Evolutionary conservation across 176 grass and related monocot genomes (phyloP).

Genomic region (Phoenix roebelenii): DNA sequence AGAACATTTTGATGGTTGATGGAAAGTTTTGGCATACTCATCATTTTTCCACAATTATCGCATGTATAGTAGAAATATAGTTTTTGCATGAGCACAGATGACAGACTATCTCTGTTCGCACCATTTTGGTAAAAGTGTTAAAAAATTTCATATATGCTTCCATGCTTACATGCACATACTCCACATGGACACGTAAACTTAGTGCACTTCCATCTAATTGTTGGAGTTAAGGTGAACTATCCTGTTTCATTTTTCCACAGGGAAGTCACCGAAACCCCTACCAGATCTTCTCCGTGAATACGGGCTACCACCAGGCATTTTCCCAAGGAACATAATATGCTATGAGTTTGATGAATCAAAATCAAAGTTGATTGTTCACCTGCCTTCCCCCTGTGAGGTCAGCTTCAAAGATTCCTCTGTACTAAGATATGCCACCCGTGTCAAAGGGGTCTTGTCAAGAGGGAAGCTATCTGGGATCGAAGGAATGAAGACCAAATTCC

Average conservation of each 20-base stretch:
- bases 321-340: constrained; percentile 92
- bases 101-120: too few relatives aligned
- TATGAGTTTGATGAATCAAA: constrained; percentile 74
- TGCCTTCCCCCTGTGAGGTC: constrained; percentile 67
- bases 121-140: too few relatives aligned
- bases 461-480: constrained; percentile 72
- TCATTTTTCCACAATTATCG: too few relatives aligned
- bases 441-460: constrained; percentile 61
- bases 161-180: too few relatives aligned
- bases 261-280: constrained; percentile 58
- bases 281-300: constrained; percentile 78
- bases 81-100: too few relatives aligned
- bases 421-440: constrained; percentile 50
- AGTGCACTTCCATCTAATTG: too few relatives aligned
- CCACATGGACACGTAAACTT: too few relatives aligned
- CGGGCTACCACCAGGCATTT: constrained; percentile 67
- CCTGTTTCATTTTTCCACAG: constrained; percentile 31
- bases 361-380: constrained; percentile 76
- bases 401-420: constrained; percentile 82
- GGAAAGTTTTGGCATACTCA: too few relatives aligned
- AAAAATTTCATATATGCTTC: too few relatives aligned
- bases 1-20: too few relatives aligned
- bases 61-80: too few relatives aligned
- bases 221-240: not conserved
- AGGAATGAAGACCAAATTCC: constrained; percentile 85